These are phyloP conservation scores for Fomes fomentarius DNA, from an alignment of 1,284 basidiomycete species.

Conservation along the genomic window DNA sequence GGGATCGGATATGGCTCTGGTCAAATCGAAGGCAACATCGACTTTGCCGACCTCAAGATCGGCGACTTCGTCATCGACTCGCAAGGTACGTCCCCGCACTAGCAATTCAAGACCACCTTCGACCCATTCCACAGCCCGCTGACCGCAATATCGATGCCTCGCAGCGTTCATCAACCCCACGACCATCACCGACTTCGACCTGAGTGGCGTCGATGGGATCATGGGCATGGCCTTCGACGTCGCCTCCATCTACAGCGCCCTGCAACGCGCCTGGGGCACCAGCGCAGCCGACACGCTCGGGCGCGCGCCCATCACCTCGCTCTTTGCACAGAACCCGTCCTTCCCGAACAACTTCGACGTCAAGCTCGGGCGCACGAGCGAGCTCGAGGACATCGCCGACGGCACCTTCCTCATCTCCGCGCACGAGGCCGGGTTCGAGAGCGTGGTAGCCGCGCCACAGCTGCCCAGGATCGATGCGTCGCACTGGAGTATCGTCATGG, in stretches of 20 bases:
- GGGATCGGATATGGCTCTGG: constrained; percentile 67
- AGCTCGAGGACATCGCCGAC: constrained; percentile 27
- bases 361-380: constrained; percentile 30
- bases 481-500: constrained; percentile 32
- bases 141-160: too few relatives aligned
- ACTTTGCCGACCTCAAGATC: constrained; percentile 31
- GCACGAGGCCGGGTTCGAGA: constrained; percentile 23
- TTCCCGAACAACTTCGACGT: constrained; percentile 34
- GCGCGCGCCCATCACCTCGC: constrained; percentile 7
- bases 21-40: constrained; percentile 21
- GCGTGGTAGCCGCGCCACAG: constrained; percentile 26
- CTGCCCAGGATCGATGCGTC: constrained; percentile 49
- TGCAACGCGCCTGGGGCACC: background rate
- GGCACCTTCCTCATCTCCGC: constrained; percentile 35
- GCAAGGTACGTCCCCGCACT: constrained; percentile 29
- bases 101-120: too few relatives aligned
- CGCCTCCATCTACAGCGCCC: constrained; percentile 3
- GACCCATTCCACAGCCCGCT: too few relatives aligned
- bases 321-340: constrained; percentile 11
- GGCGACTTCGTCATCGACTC: constrained; percentile 31
- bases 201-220: constrained; percentile 4
- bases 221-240: constrained; percentile 22
- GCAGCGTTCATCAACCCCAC: constrained; percentile 35
- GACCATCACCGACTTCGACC: constrained; percentile 5
- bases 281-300: constrained; percentile 2